Evolutionary conservation across 768 basidiomycete genomes (phyloP), one percentile per base, ranked within the genome.

Genomic region (Hypsizygus marmoreus): DNA sequence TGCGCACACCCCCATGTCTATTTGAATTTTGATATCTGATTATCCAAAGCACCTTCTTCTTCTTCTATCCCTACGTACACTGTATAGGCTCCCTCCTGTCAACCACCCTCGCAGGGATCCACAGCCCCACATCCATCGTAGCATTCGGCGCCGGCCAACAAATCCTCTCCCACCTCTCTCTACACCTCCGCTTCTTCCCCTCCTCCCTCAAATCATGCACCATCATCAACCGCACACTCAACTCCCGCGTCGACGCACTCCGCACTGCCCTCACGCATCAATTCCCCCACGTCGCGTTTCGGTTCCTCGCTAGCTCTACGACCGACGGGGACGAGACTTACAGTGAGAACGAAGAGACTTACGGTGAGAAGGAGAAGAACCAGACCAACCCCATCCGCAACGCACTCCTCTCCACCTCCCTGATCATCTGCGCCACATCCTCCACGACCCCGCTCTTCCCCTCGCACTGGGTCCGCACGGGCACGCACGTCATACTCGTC

Each of bases 401-500:
- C 4, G 63, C 65, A 0, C 56, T 91, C 0, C 55, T 57, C 5
- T 11, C 45, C 1, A 77, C 79, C 2, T 76, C 80, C 22, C 64
- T 89, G 42, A 78, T 91, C 40, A 82, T 95, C 43, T 80, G 88
- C 51, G 88, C 88, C 0, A 95, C 91, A 0, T 77, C 90, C 0
- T 82, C 89, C 13, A 79, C 75, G 0, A 50, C 43, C 2, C 84
- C 92, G 1, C 75, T 95, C 2, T 91, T 95, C 62, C 79, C 82
- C 2, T 79, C 81, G 0, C 58, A 71, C 0, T 84, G 81, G 74
- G 80, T 91, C 9, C 68, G 71, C 3, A 61, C 75, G 1, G 82
- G 82, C 0, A 75, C 86, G 0, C 87, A 90, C 53, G 55, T 95
- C 25, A 80, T 91, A 45, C 68, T 94, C 2, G 79, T 91, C 20